These are phyloP conservation scores for Orbilia blumenaviensis DNA, from an alignment of 2,329 filamentous ascomycete genomes.

Conservation along the genomic window DNA sequence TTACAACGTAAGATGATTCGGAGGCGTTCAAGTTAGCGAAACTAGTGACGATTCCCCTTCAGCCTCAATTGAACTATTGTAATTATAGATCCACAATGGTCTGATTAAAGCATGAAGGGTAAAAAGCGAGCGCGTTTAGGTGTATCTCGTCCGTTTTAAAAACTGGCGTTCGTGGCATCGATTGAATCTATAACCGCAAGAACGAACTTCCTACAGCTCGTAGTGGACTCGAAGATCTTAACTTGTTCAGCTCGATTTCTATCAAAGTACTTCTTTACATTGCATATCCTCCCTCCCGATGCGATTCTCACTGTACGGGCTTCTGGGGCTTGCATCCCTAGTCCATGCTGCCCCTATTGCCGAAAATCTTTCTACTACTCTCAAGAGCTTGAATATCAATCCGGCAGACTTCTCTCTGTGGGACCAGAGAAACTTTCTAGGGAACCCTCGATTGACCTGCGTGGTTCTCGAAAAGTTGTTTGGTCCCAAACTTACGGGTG, in stretches of 20 bases:
- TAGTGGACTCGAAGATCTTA: not conserved
- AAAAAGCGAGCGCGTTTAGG: slow-evolving; percentile 6
- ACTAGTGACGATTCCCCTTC: not conserved
- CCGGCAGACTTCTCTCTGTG: not conserved
- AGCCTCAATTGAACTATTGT: slow-evolving; percentile 4
- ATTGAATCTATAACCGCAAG: not conserved
- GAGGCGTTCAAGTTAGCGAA: slow-evolving; percentile 14
- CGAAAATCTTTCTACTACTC: not conserved
- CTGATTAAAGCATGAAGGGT: slow-evolving; percentile 8
- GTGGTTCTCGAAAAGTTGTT: slow-evolving; percentile 14
- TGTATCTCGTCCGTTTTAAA: slow-evolving; percentile 2
- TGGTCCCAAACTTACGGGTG: not conserved
- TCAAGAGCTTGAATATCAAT: slow-evolving; percentile 10
- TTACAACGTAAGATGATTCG: slow-evolving; percentile 16
- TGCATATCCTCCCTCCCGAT: not conserved
- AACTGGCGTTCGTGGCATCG: slow-evolving; percentile 1
- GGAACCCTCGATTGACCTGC: slow-evolving; percentile 14
- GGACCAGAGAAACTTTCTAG: slow-evolving; percentile 3
- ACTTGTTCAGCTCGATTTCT: not conserved
- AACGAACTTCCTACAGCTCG: not conserved
- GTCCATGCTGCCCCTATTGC: slow-evolving; percentile 1
- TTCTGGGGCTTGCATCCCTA: slow-evolving; percentile 9
- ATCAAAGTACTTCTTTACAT: not conserved
- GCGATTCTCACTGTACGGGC: not conserved
- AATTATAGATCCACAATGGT: slow-evolving; percentile 19